Evolutionary conservation across 1,139 yeast species (phyloP).

Genomic region (Magnusiomyces tetraspermus): DNA sequence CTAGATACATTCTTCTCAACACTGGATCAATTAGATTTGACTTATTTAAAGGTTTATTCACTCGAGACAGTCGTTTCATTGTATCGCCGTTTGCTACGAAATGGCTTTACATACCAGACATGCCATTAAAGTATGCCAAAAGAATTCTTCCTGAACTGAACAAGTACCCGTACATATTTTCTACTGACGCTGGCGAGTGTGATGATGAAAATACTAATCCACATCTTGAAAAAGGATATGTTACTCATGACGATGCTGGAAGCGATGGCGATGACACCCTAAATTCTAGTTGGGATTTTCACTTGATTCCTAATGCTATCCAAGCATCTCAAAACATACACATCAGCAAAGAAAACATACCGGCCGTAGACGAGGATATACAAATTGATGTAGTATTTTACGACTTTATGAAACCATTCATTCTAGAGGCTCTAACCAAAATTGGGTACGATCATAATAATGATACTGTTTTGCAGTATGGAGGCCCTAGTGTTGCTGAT

Average conservation of each 20-base stretch:
- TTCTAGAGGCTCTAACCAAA: slow-evolving; percentile 46
- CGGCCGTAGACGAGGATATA: slow-evolving; percentile 23
- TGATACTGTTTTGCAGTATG: slow-evolving; percentile 17
- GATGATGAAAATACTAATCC: slow-evolving; percentile 3
- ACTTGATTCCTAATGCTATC: slow-evolving; percentile 68
- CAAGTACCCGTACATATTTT: slow-evolving; percentile 39
- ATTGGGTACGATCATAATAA: slow-evolving; percentile 10
- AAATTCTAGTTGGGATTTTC: slow-evolving; percentile 53
- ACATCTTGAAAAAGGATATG: slow-evolving; percentile 49
- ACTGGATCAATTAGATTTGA: slow-evolving; percentile 90
- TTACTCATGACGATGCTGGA: slow-evolving; percentile 77
- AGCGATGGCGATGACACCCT: slow-evolving; percentile 83
- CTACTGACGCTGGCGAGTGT: slow-evolving; percentile 6
- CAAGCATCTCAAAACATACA: slow-evolving; percentile 37
- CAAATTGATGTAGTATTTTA: slow-evolving; percentile 65
- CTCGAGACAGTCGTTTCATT: slow-evolving; percentile 68
- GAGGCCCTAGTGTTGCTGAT: slow-evolving; percentile 21
- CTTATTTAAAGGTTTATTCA: slow-evolving; percentile 75
- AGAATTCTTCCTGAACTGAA: slow-evolving; percentile 44
- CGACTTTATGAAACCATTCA: slow-evolving; percentile 58
- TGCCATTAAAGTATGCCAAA: slow-evolving; percentile 45
- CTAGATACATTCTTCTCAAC: slow-evolving; percentile 62
- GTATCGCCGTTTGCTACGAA: slow-evolving; percentile 78
- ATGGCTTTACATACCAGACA: slow-evolving; percentile 52
- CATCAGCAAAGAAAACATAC: too few species aligned